Conservation (phyloP, 75 land plant species). For the Cryptomeria japonica region DNA sequence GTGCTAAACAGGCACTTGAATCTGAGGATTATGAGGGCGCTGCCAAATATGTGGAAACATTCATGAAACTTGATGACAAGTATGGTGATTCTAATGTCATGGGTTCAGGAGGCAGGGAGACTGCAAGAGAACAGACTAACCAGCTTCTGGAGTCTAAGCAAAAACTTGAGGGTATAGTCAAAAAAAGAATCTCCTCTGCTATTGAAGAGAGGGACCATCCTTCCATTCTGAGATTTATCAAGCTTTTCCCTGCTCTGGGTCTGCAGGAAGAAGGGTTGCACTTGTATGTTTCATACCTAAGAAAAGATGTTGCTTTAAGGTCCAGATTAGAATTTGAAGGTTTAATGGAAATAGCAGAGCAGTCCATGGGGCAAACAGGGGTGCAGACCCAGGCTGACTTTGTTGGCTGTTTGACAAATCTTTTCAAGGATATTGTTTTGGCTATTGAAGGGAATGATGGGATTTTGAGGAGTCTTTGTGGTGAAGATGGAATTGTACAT, state of each 20-base stretch:
- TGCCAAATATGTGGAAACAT: constrained; percentile 56
- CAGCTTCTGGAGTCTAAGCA: constrained; percentile 64
- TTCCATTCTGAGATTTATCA: constrained; percentile 56
- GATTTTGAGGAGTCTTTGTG: constrained; percentile 56
- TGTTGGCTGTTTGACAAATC: constrained; percentile 57
- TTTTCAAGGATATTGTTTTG: constrained; percentile 84
- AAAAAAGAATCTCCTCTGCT: constrained; percentile 48
- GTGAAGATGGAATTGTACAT: constrained; percentile 81
- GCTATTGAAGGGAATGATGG: constrained; percentile 85
- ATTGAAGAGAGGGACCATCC: constrained; percentile 74
- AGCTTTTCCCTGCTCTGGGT: constrained; percentile 60
- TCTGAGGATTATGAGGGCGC: constrained; percentile 69
- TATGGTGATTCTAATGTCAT: constrained; percentile 29
- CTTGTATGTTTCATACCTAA: constrained; percentile 71
- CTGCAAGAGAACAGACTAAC: constrained; percentile 46
- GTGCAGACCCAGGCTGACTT: constrained; percentile 35
- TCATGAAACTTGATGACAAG: constrained; percentile 61
- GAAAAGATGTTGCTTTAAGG: constrained; percentile 65
- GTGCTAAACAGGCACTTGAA: constrained; percentile 59
- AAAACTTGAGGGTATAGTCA: constrained; percentile 61
- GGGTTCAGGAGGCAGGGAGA: constrained; percentile 7
- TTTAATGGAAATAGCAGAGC: constrained; percentile 50
- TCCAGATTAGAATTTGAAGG: constrained; percentile 63
- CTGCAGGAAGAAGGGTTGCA: constrained; percentile 78
- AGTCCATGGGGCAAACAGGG: constrained; percentile 4